These are phyloP conservation scores for Litsea cubeba DNA, from an alignment of 164 flowering plant species.

Conservation along the genomic window DNA sequence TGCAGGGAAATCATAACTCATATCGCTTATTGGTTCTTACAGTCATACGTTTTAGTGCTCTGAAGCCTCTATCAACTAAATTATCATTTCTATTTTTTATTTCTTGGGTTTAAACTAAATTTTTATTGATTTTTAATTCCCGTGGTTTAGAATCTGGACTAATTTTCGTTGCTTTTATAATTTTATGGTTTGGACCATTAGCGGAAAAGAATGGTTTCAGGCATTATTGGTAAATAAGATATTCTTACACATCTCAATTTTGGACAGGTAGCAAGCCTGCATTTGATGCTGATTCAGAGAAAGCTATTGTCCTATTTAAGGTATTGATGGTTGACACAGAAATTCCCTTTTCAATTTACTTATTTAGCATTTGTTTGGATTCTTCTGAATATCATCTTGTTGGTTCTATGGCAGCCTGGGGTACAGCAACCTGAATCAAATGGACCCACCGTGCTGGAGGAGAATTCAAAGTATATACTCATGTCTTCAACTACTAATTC, in stretches of 20 bases:
- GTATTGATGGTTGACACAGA: conserved; percentile 24
- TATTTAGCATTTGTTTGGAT: neutral
- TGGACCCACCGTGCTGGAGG: conserved; percentile 47
- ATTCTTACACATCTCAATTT: neutral
- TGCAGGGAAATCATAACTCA: neutral
- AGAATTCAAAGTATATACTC: conserved; percentile 63
- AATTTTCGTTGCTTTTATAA: no score
- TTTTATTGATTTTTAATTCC: neutral
- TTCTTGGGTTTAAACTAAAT: neutral
- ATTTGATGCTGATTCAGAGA: conserved; percentile 50
- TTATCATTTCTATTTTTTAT: neutral
- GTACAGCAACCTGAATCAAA: conserved; percentile 44
- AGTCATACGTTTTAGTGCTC: neutral
- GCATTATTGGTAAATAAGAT: neutral
- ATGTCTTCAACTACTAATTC: neutral
- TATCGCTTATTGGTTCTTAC: neutral
- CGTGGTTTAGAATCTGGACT: neutral
- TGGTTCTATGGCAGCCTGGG: conserved; percentile 55
- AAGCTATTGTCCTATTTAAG: conserved; percentile 88
- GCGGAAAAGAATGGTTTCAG: neutral
- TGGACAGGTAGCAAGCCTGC: conserved; percentile 55
- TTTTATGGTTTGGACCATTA: neutral
- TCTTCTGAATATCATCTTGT: conserved; percentile 14
- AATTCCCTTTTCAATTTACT: neutral
- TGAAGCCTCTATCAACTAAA: neutral